Base-by-base conservation (phyloP, 169 alveolate genomes). In the Eimeria sp. region DNA sequence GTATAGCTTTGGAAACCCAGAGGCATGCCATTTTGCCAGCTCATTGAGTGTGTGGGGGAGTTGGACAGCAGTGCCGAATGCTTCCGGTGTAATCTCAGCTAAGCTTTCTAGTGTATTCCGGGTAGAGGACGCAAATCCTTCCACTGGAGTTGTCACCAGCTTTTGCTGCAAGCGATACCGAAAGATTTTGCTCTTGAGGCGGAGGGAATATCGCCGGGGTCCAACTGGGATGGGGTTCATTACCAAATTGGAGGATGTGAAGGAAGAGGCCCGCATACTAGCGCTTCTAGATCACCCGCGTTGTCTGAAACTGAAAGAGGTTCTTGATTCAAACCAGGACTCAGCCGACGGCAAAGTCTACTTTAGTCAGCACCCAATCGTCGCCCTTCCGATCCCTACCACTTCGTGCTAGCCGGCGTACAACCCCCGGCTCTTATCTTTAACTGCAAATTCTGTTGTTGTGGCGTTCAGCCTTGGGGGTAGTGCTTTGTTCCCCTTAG, bases 151-250 rank as follows among this genome's bases (percentile, higher is more conserved):
- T 18, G 84, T 78, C 73, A 43, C 89, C 18, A 83, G 95, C 58
- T 92, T 76, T 63, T 82, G 91, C 65, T 76, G 95, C 90, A 92
- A 92, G 34, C 90, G 95, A 20, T 92, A 92, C 72, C 90, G 95
- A n/a, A 92, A 92, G 91, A 63, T 51, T 7, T 45, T 92, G 6
- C 91, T 92, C 82, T 22, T 67, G 65, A 82, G 95, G 73, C 88
- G 88, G n/a, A 92, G 88, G 57, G 86, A 92, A 40, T 92, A 45
- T 47, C 90, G 91, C 72, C 88, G 58, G 22, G 95, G 88, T 40
- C 91, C 95, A 40, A 92, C 82, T 4, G 90, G 91, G 13, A 54
- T 76, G 84, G 91, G 88, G 30, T 75, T 92, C 61, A 58, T 40
- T 67, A 78, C 91, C 22, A 92, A 92, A 65, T 16, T 92, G 84